Base-by-base conservation (phyloP, 495 filamentous ascomycete genomes). In the Cercophora scortea region DNA sequence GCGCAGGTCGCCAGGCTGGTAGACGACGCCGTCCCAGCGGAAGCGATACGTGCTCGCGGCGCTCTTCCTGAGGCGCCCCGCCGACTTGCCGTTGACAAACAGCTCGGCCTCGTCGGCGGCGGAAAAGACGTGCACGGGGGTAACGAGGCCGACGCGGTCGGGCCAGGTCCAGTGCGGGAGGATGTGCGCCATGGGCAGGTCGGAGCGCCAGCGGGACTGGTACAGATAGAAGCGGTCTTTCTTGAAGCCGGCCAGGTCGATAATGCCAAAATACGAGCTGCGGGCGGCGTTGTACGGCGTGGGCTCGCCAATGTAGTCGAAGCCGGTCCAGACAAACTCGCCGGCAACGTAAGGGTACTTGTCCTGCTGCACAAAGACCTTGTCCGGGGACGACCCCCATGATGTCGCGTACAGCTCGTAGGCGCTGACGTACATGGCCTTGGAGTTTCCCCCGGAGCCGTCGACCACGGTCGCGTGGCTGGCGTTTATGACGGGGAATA, bases 91-190 rank as follows among this genome's bases (percentile, higher is more conserved):
- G 52, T 78, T 79, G n/a, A 77, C 60, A 43, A 74, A 77, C 6
- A 79, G 57, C 56, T 79, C 76, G 17, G 70, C 76, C 53, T 76
- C 72, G 51, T 76, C 70, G 8, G 56, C 76, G 0, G 71, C 56
- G 0, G 72, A 70, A 52, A 73, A 75, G 1, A 74, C 73, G 54
- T 79, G 76, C 8, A 78, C 71, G 0, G 74, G 75, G 15, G 76
- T 79, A 3, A 71, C 61, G 51, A 69, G 50, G 0, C 72, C 72
- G 3, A 69, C 62, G 1, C 76, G 57, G 36, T 71, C 64, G 3
- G 74, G 74, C 74, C 74, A 79, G 3, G 67, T 77, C 76, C 76
- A 79, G 50, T 79, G 75, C 16, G 75, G 75, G 16, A 77, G 64
- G 25, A 77, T 65, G 45, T 77, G 74, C 13, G 68, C 75, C 63